Base-by-base conservation (phyloP, 2,329 filamentous ascomycete species). In the Cadophora sp. region DNA sequence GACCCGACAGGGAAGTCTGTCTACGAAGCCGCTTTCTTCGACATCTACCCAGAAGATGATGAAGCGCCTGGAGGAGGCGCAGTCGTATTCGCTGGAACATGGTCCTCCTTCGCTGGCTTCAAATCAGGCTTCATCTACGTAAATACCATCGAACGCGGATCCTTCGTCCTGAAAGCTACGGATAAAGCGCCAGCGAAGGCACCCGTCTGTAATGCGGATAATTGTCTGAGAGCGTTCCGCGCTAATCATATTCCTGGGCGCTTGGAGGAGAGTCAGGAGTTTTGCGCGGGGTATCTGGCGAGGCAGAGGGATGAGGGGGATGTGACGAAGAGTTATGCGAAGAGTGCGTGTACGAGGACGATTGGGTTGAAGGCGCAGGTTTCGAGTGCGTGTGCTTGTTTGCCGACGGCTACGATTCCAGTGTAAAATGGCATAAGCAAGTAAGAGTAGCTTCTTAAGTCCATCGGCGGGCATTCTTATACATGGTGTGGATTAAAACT, bases 61-160 rank as follows among this genome's bases (percentile, higher is more conserved):
- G 73, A 75, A 9, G 65, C 69, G 9, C 59, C 62, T 48, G 69
- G 69, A 29, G 77, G 75, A 37, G 81, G 81, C n/a, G 72, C 72
- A 2, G 72, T 82, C 6, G 77, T 80, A 46, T 83, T 82, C 68
- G 79, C 81, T 8, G 81, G 81, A 11, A 80, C 79, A 0, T 83
- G 81, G 81, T 79, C 78, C 34, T 79, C 77, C 65, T 83, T 82
- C 71, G 71, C 70, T 3, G 70, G 75, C 53, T 82, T 82, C 65
- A 76, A 77, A 34, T 79, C 76, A 53, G 81, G 81, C 3, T 82
- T 72, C 68, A 79, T 82, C 12, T 71, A 68, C 29, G 48, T 71
- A 12, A 68, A 72, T 62, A 72, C 69, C 9, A 85, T 86, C 69
- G 83, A 85, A 68, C 74, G 81, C 11, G 81, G 81, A 12, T 68